Conservation (phyloP, 1,284 basidiomycete species). For the Malassezia sp. region DNA sequence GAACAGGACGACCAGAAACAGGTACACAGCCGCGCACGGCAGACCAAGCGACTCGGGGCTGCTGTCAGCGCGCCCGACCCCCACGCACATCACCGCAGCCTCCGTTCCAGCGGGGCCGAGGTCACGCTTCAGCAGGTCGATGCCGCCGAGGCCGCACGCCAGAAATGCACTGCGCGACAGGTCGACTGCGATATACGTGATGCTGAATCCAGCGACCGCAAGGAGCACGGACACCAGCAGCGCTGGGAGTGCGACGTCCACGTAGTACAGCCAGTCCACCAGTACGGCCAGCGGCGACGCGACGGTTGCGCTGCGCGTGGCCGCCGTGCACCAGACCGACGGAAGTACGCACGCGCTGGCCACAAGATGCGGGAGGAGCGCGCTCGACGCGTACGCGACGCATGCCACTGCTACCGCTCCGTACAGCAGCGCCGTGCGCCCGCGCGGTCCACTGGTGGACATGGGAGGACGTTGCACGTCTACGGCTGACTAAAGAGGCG, state of each 20-base stretch:
- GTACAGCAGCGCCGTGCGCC: background rate
- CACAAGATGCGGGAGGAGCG: no score
- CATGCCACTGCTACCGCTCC: background rate
- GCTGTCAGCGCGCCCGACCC: no score
- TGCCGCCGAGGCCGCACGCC: slow-evolving; percentile 31
- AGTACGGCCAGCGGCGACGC: background rate
- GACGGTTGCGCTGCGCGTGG: background rate
- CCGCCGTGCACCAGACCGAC: background rate
- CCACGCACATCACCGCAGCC: slow-evolving; percentile 52
- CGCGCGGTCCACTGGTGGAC: background rate
- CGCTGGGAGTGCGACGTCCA: slow-evolving; percentile 11
- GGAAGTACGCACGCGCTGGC: background rate
- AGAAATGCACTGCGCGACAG: slow-evolving; percentile 27
- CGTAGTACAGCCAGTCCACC: background rate
- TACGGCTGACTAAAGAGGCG: slow-evolving; percentile 9
- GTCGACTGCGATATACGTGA: slow-evolving; percentile 19
- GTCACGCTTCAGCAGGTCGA: slow-evolving; percentile 35
- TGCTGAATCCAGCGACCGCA: slow-evolving; percentile 21
- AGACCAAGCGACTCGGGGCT: slow-evolving; percentile 89
- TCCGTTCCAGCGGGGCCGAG: background rate
- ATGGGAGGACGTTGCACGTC: no score
- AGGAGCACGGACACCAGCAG: slow-evolving; percentile 17
- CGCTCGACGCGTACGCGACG: no score
- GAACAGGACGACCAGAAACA: slow-evolving; percentile 56
- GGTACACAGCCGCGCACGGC: slow-evolving; percentile 77